Conservation (phyloP, 2,329 filamentous ascomycete genomes). For the Didymella keratinophila region DNA sequence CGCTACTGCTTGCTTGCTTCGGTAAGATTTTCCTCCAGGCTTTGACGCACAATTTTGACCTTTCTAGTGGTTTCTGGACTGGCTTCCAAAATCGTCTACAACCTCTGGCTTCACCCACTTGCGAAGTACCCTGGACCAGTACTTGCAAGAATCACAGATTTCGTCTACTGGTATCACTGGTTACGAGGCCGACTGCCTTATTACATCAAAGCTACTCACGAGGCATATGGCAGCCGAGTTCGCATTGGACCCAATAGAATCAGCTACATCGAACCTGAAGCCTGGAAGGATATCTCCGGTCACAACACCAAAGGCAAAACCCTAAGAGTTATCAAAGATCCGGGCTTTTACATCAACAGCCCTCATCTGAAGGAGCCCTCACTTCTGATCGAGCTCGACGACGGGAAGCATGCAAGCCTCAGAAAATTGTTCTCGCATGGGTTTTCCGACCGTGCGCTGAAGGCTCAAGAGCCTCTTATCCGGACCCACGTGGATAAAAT, state of each 20-base stretch:
- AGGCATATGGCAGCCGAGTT: background rate
- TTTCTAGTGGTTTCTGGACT: too few species aligned
- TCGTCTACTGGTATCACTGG: too few species aligned
- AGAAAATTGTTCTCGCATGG: slow-evolving; percentile 39
- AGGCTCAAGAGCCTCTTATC: slow-evolving; percentile 44
- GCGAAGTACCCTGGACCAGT: too few species aligned
- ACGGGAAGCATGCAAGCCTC: slow-evolving; percentile 29
- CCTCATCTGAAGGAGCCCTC: background rate
- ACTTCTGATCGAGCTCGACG: slow-evolving; percentile 17
- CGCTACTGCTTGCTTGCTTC: too few species aligned
- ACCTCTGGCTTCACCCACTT: too few species aligned
- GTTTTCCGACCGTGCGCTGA: slow-evolving; percentile 45
- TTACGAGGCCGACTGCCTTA: background rate
- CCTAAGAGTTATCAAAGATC: background rate
- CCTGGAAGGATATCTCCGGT: slow-evolving; percentile 4
- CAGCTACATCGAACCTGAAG: background rate
- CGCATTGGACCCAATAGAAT: background rate
- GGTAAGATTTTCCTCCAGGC: too few species aligned
- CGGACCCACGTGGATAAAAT: slow-evolving; percentile 47
- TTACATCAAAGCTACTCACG: background rate
- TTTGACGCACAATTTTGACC: too few species aligned
- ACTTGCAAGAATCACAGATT: too few species aligned
- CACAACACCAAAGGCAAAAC: slow-evolving; percentile 1
- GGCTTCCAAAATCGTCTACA: too few species aligned
- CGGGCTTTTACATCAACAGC: too few species aligned